phyloP scores from a whole-genome alignment of 2,329 filamentous ascomycete genomes.

The Fusarium sp. region DNA sequence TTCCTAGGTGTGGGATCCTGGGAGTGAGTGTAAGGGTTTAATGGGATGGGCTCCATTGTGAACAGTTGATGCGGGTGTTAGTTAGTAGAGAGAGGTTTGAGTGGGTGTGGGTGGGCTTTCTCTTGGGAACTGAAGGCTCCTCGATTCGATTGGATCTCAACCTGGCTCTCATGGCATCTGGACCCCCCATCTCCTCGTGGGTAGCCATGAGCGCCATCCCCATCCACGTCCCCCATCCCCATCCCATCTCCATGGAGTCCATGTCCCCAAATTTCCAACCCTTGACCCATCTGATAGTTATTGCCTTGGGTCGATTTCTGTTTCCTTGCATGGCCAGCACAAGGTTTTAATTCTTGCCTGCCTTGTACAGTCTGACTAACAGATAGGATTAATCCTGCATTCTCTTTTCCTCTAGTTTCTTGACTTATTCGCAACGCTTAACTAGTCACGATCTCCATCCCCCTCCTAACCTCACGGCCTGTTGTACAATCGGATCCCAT shows the following conservation, averaged over 20 bases:
- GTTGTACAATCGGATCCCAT: constrained; percentile 1
- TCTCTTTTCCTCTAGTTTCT: neutral
- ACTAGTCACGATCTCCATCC: neutral
- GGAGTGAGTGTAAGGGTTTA: constrained; percentile 27
- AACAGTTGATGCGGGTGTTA: constrained; percentile 28
- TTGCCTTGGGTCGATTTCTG: constrained; percentile 22
- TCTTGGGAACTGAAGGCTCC: constrained; percentile 22
- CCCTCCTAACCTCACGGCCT: neutral
- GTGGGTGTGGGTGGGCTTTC: constrained; percentile 40
- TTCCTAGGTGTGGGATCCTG: constrained; percentile 33
- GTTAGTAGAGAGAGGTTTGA: constrained; percentile 19
- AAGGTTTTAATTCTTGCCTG: constrained; percentile 11
- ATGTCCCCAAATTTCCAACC: constrained; percentile 42
- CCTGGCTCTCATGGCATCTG: constrained; percentile 8
- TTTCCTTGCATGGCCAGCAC: constrained; percentile 37
- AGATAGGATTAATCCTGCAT: constrained; percentile 12
- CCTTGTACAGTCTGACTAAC: constrained; percentile 3
- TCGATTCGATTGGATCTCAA: constrained; percentile 34
- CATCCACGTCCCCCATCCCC: constrained; percentile 23
- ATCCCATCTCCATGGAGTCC: constrained; percentile 41
- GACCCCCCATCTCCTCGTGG: constrained; percentile 12
- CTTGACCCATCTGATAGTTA: constrained; percentile 37
- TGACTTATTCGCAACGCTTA: neutral
- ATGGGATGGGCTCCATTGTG: constrained; percentile 15
- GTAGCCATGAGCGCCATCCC: constrained; percentile 28